Evolutionary conservation across 768 basidiomycete genomes (phyloP), one percentile per base, ranked within the genome.

Genomic region (Gymnopilus junonius): DNA sequence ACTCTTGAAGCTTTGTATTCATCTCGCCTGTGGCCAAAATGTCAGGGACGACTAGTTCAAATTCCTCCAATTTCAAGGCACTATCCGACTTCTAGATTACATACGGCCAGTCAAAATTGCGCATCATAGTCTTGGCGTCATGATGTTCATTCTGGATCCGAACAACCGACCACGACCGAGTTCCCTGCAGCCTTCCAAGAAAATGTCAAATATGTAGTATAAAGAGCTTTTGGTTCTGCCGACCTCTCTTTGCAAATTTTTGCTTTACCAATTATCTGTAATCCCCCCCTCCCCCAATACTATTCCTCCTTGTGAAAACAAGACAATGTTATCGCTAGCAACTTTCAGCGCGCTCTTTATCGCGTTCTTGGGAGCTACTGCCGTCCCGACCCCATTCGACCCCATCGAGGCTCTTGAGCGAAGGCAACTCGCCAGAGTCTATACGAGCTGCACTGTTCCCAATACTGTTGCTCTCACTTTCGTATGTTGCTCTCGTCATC

Each of bases 381-480:
- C 63, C 23, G 14, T 45, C 27, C 59, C 65, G 10, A 27, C 58
- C 12, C 21, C 43, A 20, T 51, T 48, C 1, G 42, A 43, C n/a
- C 20, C 65, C 1, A 15, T 37, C 2, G 48, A 46, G 17, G 42
- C 67, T 43, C 48, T 70, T 20, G 69, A 70, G 39, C 67, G 67
- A 37, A 59, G 71, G 46, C 65, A 68, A 14, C 21, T 35, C 31
- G 72, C 72, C 8, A 55, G 64, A 25, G 76, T 81, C 31, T 71
- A 75, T 58, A 72, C 69, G 1, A 64, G 63, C 20, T 81, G 79
- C 68, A 71, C 73, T 1, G 70, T 68, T 7, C 67, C 77, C 1
- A 74, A 75, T 32, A 70, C 70, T 2, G 72, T 65, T 42, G 69
- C 68, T n/a, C 40, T 69, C 4, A 72, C 70, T 23, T 71, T 71